Evolutionary conservation across 768 basidiomycete species (phyloP), one percentile per base, ranked within the genome.

Genomic region (Rhodocollybia butyracea): DNA sequence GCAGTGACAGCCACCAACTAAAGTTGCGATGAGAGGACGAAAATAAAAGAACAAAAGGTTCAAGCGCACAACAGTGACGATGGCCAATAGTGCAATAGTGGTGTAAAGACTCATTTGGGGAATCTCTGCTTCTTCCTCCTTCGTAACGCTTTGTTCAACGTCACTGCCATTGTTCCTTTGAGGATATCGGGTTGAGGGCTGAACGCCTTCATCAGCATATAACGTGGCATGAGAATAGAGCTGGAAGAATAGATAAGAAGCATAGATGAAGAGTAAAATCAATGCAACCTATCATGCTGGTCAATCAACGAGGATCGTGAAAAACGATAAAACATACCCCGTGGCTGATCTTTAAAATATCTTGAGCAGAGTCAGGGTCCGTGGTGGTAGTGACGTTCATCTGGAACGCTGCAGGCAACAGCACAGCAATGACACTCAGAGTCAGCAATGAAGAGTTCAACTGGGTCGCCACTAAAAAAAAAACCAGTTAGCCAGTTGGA

Each of bases 391-490:
- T 62, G 24, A 70, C 69, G 6, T 81, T 73, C 58, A 87, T 78
- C 59, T 91, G 86, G 69, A 89, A 94, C 1, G 88, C 91, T 24
- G 88, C 89, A 5, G 90, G 90, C 17, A 93, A 71, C 8, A 93
- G 74, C 10, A 92, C 76, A 48, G 85, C 91, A 62, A 89, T 86
- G 48, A 92, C 91, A 60, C 89, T 90, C 51, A 93, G 75, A 27
- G 82, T 87, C 53, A 93, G 70, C 11, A 93, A 66, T 2, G 91
- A 90, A 0, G 86, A 82, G 68, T 91, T 89, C 39, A 89, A 64
- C 64, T 91, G 88, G 6, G 84, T 81, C 1, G 89, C 73, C 58
- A 75, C 79, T 79, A 57, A 2, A 15, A 6, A 38, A 39, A 34
- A 51, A 24, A 51, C 26, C 3, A 22, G 21, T 13, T 12, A 17